Conservation (phyloP, 2,329 filamentous ascomycete genomes). For the Chalaropsis ovoidea region DNA sequence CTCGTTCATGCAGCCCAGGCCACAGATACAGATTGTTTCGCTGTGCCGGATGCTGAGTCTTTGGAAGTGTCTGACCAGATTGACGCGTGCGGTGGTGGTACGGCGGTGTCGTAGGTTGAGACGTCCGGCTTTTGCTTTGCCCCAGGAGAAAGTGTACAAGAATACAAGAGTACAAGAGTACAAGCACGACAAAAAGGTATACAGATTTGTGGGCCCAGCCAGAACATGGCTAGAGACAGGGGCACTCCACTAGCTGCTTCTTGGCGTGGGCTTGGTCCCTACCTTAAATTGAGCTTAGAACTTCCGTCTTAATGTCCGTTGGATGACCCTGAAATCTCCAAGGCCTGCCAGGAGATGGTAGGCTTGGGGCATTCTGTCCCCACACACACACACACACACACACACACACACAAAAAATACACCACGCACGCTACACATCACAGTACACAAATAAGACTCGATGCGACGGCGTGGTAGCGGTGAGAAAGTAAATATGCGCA, state of each 20-base stretch:
- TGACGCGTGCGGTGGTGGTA: background rate
- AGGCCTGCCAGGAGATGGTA: background rate
- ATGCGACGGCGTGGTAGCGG: background rate
- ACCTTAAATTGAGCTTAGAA: constrained; percentile 6
- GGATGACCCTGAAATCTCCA: constrained; percentile 14
- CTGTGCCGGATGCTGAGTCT: background rate
- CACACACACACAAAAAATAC: background rate
- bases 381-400: background rate
- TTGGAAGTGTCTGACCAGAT: background rate
- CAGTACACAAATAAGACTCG: background rate
- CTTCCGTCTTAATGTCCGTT: constrained; percentile 8
- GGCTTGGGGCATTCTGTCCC: background rate
- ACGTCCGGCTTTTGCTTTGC: background rate
- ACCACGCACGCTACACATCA: too few species aligned
- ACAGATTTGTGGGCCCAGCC: background rate
- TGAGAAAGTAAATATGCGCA: constrained; percentile 5
- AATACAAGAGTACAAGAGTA: background rate
- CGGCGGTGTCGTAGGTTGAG: background rate
- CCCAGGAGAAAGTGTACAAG: background rate
- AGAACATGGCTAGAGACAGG: background rate
- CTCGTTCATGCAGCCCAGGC: background rate
- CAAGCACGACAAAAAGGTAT: background rate
- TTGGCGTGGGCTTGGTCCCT: constrained; percentile 6
- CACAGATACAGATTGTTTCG: background rate
- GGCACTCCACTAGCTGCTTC: background rate